Evolutionary conservation across 1,284 basidiomycete species (phyloP), one percentile per base, ranked within the genome.

Genomic region (Vanrija humicola): DNA sequence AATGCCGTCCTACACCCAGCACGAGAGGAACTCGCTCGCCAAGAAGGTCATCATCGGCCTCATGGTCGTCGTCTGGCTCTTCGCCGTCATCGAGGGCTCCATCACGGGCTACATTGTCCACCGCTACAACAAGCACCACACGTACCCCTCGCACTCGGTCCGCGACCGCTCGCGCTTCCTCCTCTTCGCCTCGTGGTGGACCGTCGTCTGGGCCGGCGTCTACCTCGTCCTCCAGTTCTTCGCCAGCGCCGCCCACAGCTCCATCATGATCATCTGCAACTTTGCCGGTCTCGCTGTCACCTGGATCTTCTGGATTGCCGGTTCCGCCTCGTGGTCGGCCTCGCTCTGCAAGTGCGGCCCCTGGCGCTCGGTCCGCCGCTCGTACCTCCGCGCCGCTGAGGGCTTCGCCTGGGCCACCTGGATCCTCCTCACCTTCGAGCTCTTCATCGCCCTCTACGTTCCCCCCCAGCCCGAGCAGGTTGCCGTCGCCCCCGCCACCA

Each of bases 241-340:
- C 47, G 64, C 64, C 26, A 5, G 10, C 12, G 54, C 66, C 15
- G 58, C 21, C 21, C 21, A 23, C 21, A 23, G 58, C 15, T 64
- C 59, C 65, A 54, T 68, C 64, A 23, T 58, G 5, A 71, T 77
- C 29, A 74, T 74, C n/a, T 65, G 63, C 14, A 72, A 77, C 65
- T 62, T 63, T n/a, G 62, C 66, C 29, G 75, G 66, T 66, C 43
- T 74, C 26, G 56, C 64, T 53, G 23, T 77, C 46, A 78, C 77
- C 69, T 77, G 76, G 76, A 40, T 76, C 48, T 74, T 78, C 69
- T 78, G 77, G 77, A 67, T 73, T 29, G 66, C 68, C 8, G 68
- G 65, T 43, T 68, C 69, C 6, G 75, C 74, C 3, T 62, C 75
- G 6, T 64, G 65, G 58, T 74, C 75, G 16, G 55, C 62, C n/a